Conservation (phyloP, 2,329 filamentous ascomycete species). For the Claviceps sp. region DNA sequence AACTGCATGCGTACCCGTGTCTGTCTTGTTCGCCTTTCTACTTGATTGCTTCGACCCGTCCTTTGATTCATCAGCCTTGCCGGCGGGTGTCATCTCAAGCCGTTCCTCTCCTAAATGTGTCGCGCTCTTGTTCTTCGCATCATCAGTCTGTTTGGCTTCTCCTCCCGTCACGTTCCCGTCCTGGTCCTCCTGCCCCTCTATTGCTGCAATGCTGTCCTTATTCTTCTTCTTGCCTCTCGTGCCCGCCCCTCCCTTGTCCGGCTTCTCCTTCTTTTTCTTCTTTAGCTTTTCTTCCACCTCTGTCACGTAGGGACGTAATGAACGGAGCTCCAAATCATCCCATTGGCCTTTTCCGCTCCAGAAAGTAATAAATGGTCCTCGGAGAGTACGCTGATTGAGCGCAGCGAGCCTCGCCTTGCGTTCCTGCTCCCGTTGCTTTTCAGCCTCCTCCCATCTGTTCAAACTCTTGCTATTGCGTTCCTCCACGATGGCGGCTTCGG, state of each 20-base stretch:
- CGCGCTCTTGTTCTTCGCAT: slow-evolving; percentile 5
- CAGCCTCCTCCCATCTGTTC: slow-evolving; percentile 87
- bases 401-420: slow-evolving; percentile 73
- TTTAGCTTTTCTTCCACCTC: slow-evolving; percentile 51
- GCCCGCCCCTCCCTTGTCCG: slow-evolving; percentile 18
- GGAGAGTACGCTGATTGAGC: slow-evolving; percentile 70
- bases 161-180: not conserved
- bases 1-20: not conserved
- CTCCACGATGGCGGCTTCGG: slow-evolving; percentile 72
- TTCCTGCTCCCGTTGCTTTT: slow-evolving; percentile 77
- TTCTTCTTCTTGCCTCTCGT: slow-evolving; percentile 18
- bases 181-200: not conserved
- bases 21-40: not conserved
- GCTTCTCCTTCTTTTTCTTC: slow-evolving; percentile 40
- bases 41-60: not conserved
- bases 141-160: slow-evolving; percentile 6
- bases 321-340: slow-evolving; percentile 60
- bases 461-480: slow-evolving; percentile 78
- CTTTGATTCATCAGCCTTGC: not conserved
- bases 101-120: not conserved
- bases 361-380: slow-evolving; percentile 79
- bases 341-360: slow-evolving; percentile 88
- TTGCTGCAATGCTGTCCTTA: slow-evolving; percentile 13
- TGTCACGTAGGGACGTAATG: slow-evolving; percentile 51
- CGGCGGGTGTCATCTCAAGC: not conserved